Evolutionary conservation across 176 grass and related monocot genomes (phyloP).

Genomic region (Hsuehochloa calcarea): DNA sequence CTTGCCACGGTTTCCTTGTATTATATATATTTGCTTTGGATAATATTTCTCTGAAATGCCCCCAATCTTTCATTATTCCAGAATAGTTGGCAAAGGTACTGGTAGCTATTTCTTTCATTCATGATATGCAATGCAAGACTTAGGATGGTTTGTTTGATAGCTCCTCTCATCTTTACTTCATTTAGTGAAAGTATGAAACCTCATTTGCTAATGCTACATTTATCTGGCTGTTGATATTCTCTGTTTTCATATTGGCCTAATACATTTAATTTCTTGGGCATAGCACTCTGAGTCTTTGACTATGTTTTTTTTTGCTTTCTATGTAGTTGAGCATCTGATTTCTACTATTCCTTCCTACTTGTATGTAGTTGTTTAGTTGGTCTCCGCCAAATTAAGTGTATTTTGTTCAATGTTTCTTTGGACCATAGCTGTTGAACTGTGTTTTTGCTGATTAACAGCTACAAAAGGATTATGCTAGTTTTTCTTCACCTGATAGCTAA

Average conservation of each 20-base stretch:
- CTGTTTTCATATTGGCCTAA: not conserved
- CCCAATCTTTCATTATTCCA: not conserved
- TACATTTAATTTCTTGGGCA: not conserved
- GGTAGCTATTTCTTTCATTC: slow-evolving; percentile 1
- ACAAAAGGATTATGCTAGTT: not conserved
- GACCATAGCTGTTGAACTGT: not conserved
- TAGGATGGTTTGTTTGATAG: not conserved
- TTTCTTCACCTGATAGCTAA: not conserved
- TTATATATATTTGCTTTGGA: not conserved
- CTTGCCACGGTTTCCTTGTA: not conserved
- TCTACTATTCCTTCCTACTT: not conserved
- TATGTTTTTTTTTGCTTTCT: not conserved
- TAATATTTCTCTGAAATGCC: not conserved
- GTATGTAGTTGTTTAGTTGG: slow-evolving; percentile 25
- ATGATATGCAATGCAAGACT: slow-evolving; percentile 11
- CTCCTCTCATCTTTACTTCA: not conserved
- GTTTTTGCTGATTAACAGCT: not conserved
- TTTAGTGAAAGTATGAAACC: not conserved
- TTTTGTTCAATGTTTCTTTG: not conserved
- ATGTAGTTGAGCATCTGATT: not conserved
- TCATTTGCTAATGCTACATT: slow-evolving; percentile 1
- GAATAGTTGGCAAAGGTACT: not conserved
- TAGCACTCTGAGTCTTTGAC: not conserved
- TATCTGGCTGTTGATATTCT: not conserved
- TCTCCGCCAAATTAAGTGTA: slow-evolving; percentile 1